phyloP scores from a whole-genome alignment of 331 rosid species.

The Saraca asoca region DNA sequence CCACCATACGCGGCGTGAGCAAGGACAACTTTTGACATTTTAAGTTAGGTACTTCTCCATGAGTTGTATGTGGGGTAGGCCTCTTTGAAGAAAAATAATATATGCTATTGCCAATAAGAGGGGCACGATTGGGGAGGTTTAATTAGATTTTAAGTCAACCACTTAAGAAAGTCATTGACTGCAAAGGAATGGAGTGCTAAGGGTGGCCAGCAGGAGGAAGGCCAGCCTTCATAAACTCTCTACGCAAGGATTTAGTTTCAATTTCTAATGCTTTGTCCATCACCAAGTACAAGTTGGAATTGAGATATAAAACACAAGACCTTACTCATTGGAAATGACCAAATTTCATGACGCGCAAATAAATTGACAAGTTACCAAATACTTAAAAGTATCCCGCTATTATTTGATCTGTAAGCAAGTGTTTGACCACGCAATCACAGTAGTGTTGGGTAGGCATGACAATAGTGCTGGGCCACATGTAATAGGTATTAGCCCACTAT shows the following conservation, averaged over 20 bases:
- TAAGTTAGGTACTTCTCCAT: slow-evolving; percentile 38
- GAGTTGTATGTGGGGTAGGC: slow-evolving; percentile 32
- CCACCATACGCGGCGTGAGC: slow-evolving; percentile 46
- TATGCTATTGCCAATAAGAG: slow-evolving; percentile 32
- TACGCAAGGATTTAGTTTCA: background rate
- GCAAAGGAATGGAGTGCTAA: background rate
- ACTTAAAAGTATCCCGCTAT: too few relatives aligned
- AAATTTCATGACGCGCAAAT: too few relatives aligned
- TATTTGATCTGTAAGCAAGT: too few relatives aligned
- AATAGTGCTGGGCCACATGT: too few relatives aligned
- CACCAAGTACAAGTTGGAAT: too few relatives aligned
- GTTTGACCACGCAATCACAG: too few relatives aligned
- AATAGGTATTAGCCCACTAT: too few relatives aligned
- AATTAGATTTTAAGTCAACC: slow-evolving; percentile 12
- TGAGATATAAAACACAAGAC: too few relatives aligned
- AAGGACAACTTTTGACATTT: slow-evolving; percentile 29
- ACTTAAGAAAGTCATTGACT: slow-evolving; percentile 15
- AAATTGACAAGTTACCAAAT: too few relatives aligned
- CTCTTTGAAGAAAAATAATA: slow-evolving; percentile 4
- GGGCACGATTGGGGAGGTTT: slow-evolving; percentile 14
- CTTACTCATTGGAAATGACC: too few relatives aligned
- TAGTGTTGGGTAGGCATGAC: too few relatives aligned
- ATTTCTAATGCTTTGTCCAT: background rate
- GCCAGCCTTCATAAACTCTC: slow-evolving; percentile 10
- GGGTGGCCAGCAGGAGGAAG: background rate